Conservation (phyloP, 129 eudicot species). For the Scalesia atractyloides region DNA sequence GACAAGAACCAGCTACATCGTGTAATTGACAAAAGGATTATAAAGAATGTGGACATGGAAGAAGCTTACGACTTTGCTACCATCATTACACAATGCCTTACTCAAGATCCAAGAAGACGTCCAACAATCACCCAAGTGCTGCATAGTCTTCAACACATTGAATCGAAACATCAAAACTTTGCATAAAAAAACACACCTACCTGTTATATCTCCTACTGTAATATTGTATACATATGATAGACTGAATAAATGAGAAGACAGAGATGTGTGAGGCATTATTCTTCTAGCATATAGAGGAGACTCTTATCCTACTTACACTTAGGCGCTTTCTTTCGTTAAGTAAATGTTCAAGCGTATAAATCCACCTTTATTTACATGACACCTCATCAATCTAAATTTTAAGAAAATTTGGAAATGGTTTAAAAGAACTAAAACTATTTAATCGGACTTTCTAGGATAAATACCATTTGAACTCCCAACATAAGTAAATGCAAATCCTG, state of each 20-base stretch:
- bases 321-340: too few species aligned
- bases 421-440: too few species aligned
- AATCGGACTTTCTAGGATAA: too few species aligned
- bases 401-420: too few species aligned
- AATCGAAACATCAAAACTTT: conserved; percentile 25
- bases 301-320: too few species aligned
- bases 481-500: not conserved
- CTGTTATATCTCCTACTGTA: not conserved
- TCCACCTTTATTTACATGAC: too few species aligned
- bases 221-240: not conserved
- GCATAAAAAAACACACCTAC: conserved; percentile 11
- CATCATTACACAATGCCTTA: conserved; percentile 42
- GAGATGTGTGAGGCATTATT: too few species aligned
- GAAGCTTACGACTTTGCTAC: conserved; percentile 40
- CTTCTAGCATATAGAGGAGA: too few species aligned
- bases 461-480: not conserved
- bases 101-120: conserved; percentile 32
- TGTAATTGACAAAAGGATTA: conserved; percentile 43
- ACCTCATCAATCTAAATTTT: too few species aligned
- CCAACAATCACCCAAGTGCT: conserved; percentile 44
- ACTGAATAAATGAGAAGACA: too few species aligned
- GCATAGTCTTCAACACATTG: conserved; percentile 27
- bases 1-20: conserved; percentile 22
- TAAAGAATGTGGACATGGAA: conserved; percentile 22
- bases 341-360: too few species aligned